Evolutionary conservation across 139 green algal species (phyloP).

Genomic region (Trebouxia sp.): DNA sequence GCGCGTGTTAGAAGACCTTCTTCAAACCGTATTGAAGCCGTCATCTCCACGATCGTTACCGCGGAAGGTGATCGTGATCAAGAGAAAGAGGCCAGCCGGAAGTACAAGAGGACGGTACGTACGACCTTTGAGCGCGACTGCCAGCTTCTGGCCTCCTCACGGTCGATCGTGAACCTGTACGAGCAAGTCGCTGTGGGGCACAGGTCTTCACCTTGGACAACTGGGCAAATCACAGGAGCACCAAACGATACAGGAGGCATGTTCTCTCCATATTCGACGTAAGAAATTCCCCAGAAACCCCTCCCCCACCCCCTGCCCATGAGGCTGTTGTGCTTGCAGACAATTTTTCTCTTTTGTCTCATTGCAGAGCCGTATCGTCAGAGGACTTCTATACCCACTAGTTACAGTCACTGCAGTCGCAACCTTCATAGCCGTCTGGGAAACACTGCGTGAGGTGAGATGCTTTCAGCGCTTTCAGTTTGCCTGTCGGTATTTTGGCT

Average conservation of each 20-base stretch:
- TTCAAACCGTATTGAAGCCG: no score
- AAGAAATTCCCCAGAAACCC: no score
- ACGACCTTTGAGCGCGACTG: not conserved
- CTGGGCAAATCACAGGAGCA: constrained; percentile 8
- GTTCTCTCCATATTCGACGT: not conserved
- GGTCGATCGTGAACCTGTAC: not conserved
- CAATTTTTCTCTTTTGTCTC: not conserved
- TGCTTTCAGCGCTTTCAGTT: not conserved
- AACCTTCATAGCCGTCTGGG: not conserved
- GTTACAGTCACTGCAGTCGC: not conserved
- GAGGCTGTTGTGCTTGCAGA: not conserved
- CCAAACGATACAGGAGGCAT: not conserved
- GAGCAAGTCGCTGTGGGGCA: not conserved
- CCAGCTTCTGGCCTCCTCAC: not conserved
- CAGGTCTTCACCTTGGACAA: not conserved
- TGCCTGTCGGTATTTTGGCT: not conserved
- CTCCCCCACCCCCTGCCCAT: no score
- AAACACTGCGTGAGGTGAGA: not conserved
- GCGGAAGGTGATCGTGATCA: not conserved
- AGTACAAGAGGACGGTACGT: not conserved
- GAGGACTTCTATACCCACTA: not conserved
- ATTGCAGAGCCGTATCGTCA: constrained; percentile 10
- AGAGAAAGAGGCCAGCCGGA: not conserved
- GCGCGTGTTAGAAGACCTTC: no score
- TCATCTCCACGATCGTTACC: not conserved